Conservation (phyloP, 768 basidiomycete species). For the Bullera alba region DNA sequence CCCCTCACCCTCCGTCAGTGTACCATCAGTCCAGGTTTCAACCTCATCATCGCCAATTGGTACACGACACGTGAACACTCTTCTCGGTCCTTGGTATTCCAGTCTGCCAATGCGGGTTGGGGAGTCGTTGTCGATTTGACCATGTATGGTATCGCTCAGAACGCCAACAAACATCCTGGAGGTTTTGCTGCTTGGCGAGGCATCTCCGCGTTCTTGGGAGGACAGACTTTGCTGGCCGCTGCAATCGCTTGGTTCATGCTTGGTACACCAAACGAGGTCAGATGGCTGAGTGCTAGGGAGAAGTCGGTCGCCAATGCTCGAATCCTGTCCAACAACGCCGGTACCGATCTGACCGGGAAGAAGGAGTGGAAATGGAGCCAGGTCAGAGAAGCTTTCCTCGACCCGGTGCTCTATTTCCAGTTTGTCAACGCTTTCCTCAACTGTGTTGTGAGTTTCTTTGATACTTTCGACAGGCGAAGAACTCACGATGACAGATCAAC, state of each 20-base stretch:
- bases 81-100: conserved; percentile 20
- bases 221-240: conserved; percentile 8
- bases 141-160: conserved; percentile 19
- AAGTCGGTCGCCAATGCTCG: conserved; percentile 17
- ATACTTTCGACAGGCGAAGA: too few species aligned
- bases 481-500: too few species aligned
- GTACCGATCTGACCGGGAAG: conserved; percentile 10
- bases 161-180: conserved; percentile 8
- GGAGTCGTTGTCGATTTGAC: conserved; percentile 18
- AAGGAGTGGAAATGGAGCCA: conserved; percentile 18
- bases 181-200: conserved; percentile 17
- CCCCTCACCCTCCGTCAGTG: too few species aligned
- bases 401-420: conserved; percentile 20
- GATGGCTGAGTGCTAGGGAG: conserved; percentile 18
- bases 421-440: too few species aligned
- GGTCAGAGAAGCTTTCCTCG: conserved; percentile 13
- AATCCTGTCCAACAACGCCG: conserved; percentile 15
- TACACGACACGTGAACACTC: conserved; percentile 22
- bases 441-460: too few species aligned
- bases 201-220: conserved; percentile 20
- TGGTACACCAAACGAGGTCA: conserved; percentile 23
- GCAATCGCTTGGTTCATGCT: conserved; percentile 15
- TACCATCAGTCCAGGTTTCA: conserved; percentile 27
- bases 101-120: conserved; percentile 24
- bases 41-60: conserved; percentile 25